Evolutionary conservation across 495 filamentous ascomycete genomes (phyloP).

Genomic region (Barbatosphaeria neglecta): DNA sequence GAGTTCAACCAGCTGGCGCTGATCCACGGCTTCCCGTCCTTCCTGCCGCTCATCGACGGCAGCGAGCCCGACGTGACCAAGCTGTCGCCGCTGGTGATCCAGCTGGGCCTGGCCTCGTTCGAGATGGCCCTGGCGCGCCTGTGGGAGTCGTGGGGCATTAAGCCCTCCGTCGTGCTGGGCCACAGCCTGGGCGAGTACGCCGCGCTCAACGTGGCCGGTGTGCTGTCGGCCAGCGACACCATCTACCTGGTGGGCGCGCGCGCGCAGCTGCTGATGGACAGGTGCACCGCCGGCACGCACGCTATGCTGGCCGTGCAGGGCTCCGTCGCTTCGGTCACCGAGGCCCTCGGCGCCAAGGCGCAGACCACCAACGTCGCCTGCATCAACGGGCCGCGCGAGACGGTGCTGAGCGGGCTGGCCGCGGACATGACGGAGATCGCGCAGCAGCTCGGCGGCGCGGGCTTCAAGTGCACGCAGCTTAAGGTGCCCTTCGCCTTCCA

Average conservation of each 20-base stretch:
- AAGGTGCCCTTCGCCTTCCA: conserved; percentile 75
- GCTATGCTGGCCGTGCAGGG: conserved; percentile 51
- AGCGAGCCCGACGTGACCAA: conserved; percentile 42
- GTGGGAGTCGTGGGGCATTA: conserved; percentile 71
- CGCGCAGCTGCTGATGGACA: conserved; percentile 60
- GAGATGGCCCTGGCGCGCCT: conserved; percentile 78
- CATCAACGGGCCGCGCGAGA: conserved; percentile 49
- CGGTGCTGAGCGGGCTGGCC: conserved; percentile 46
- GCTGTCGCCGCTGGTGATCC: conserved; percentile 63
- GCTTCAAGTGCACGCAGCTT: conserved; percentile 57
- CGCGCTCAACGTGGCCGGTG: conserved; percentile 68
- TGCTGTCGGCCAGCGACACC: conserved; percentile 66
- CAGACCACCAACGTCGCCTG: conserved; percentile 39
- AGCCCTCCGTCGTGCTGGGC: conserved; percentile 65
- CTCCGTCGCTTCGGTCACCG: conserved; percentile 24
- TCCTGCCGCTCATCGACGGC: conserved; percentile 56
- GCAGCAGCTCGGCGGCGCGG: conserved; percentile 42
- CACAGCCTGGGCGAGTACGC: conserved; percentile 87
- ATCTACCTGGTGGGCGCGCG: conserved; percentile 72
- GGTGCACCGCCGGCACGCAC: conserved; percentile 62
- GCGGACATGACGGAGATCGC: conserved; percentile 45
- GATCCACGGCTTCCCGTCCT: conserved; percentile 59
- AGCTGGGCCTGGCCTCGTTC: conserved; percentile 65
- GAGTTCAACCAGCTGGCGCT: conserved; percentile 57
- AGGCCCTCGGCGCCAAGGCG: conserved; percentile 24